Evolutionary conservation across 176 grass and related monocot species (phyloP).

Genomic region (Oryza rufipogon): DNA sequence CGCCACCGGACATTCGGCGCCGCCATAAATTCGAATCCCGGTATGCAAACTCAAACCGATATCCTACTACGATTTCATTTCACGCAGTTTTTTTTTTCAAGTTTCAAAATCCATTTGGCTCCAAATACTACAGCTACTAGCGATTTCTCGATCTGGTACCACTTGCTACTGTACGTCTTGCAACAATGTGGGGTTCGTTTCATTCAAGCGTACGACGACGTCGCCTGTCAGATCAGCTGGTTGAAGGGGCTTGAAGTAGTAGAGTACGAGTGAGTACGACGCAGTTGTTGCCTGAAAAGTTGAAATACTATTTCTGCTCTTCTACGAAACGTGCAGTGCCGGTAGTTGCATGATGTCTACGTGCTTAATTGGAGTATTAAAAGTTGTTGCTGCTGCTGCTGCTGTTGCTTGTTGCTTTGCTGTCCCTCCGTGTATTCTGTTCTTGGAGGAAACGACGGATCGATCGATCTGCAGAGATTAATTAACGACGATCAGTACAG

Average conservation of each 20-base stretch:
- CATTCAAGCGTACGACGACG: background rate
- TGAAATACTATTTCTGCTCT: background rate
- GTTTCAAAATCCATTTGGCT: background rate
- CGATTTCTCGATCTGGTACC: background rate
- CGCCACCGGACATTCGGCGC: background rate
- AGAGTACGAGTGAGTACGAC: background rate
- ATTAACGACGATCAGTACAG: background rate
- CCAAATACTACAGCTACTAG: background rate
- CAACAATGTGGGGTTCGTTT: background rate
- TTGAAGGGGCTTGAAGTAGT: background rate
- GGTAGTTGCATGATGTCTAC: constrained; percentile 2
- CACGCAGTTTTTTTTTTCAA: background rate
- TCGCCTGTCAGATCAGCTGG: background rate
- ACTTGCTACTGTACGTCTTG: background rate
- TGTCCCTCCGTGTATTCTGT: background rate
- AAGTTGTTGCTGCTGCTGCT: background rate
- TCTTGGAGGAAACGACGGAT: background rate
- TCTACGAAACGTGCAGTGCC: background rate
- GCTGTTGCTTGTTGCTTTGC: background rate
- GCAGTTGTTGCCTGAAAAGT: background rate
- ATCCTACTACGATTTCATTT: background rate
- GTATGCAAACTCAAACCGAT: background rate
- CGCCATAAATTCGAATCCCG: background rate
- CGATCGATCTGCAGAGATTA: background rate
- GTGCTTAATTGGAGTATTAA: background rate